A percentile compares a stretch with the other conserved stretches of the same genome.
Conservation (phyloP, 2,329 filamentous ascomycete species). For the Podosphaera xanthii region DNA sequence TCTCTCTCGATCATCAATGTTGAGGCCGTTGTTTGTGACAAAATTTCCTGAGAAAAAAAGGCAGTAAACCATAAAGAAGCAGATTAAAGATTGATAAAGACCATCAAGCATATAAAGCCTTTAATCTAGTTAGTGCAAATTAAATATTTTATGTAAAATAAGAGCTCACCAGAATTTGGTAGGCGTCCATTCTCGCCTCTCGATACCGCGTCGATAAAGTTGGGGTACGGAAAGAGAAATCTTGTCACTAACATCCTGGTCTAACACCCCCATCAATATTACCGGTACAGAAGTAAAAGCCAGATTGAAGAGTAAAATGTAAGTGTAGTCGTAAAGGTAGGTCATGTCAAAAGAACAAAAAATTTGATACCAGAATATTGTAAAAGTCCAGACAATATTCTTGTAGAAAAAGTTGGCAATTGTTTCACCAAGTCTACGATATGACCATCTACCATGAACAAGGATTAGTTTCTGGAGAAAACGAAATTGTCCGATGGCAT, state of each 20-base stretch:
- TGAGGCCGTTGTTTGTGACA: slow-evolving; percentile 47
- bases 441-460: slow-evolving; percentile 91
- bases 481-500: slow-evolving; percentile 83
- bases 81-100: slow-evolving; percentile 79
- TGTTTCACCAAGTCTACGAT: slow-evolving; percentile 72
- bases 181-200: slow-evolving; percentile 90
- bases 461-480: slow-evolving; percentile 68
- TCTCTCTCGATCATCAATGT: slow-evolving; percentile 56
- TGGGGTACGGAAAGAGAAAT: slow-evolving; percentile 89
- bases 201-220: slow-evolving; percentile 84
- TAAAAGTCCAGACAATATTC: slow-evolving; percentile 95
- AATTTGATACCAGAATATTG: slow-evolving; percentile 93
- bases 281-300: slow-evolving; percentile 90
- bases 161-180: slow-evolving; percentile 71
- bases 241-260: slow-evolving; percentile 87
- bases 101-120: slow-evolving; percentile 91
- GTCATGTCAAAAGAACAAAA: slow-evolving; percentile 92
- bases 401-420: slow-evolving; percentile 99
- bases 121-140: slow-evolving; percentile 14
- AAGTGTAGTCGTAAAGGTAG: slow-evolving; percentile 93
- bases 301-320: slow-evolving; percentile 90
- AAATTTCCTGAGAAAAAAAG: slow-evolving; percentile 48
- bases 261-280: slow-evolving; percentile 85
- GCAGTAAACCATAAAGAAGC: slow-evolving; percentile 81
- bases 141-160: background rate